Evolutionary conservation across 176 grass and related monocot genomes (phyloP).

Genomic region (Hordeum vulgare): MorexV3_pseudomolecules_assembly NC_058519.1:607322493-607322992

Average conservation of each 20-base stretch:
- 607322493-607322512: neutral
- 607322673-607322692: constrained; percentile 55
- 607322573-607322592: constrained; percentile 98
- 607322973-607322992: constrained; percentile 25
- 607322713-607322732: constrained; percentile 10
- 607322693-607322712: constrained; percentile 71
- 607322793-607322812: neutral
- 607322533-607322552: neutral
- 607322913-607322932: constrained; percentile 18
- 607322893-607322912: constrained; percentile 37
- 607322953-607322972: constrained; percentile 20
- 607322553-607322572: constrained; percentile 19
- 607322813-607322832: neutral
- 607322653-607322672: constrained; percentile 79
- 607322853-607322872: constrained; percentile 52
- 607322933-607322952: constrained; percentile 23
- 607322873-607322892: constrained; percentile 34
- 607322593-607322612: constrained; percentile 99
- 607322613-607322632: constrained; percentile 97
- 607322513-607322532: neutral
- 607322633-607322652: constrained; percentile 97
- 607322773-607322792: neutral
- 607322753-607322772: no score
- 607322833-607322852: constrained; percentile 89
- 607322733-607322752: neutral